These are phyloP conservation scores for Stemphylium lycopersici DNA, from an alignment of 2,329 filamentous ascomycete species.

Conservation along the genomic window DNA sequence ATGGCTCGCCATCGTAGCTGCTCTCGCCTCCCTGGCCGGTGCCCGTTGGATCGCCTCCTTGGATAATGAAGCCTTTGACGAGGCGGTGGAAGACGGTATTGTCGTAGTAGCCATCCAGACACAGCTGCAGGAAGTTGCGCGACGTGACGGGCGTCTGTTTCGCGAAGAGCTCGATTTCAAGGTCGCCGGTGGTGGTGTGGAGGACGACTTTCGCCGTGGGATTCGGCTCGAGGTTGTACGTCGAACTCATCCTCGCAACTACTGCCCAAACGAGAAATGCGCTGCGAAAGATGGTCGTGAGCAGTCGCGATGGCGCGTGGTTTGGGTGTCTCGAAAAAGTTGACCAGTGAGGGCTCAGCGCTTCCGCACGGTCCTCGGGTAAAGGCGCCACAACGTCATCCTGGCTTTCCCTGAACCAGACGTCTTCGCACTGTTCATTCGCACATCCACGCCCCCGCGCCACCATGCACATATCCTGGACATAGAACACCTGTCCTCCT, in stretches of 20 bases:
- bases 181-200: constrained; percentile 86
- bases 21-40: constrained; percentile 91
- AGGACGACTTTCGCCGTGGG: constrained; percentile 91
- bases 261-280: background rate
- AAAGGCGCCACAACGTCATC: constrained; percentile 15
- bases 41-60: constrained; percentile 92
- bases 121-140: constrained; percentile 95
- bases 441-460: constrained; percentile 6
- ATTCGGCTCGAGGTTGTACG: constrained; percentile 94
- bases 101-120: constrained; percentile 93
- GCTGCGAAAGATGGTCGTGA: background rate
- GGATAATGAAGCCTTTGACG: constrained; percentile 88
- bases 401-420: background rate
- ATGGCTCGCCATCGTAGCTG: constrained; percentile 83
- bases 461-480: constrained; percentile 19
- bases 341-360: constrained; percentile 11
- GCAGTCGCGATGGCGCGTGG: constrained; percentile 7
- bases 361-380: constrained; percentile 13
- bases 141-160: constrained; percentile 90
- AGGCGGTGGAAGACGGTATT: constrained; percentile 93
- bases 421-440: constrained; percentile 6
- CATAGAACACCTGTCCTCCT: constrained; percentile 16
- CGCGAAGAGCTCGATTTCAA: constrained; percentile 91
- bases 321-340: constrained; percentile 1
- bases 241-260: constrained; percentile 71